Percentiles rank a stretch among this genome's conserved stretches.
phyloP scores from a whole-genome alignment of 1,139 yeast species.

The Yamadazyma blattariae region DNA sequence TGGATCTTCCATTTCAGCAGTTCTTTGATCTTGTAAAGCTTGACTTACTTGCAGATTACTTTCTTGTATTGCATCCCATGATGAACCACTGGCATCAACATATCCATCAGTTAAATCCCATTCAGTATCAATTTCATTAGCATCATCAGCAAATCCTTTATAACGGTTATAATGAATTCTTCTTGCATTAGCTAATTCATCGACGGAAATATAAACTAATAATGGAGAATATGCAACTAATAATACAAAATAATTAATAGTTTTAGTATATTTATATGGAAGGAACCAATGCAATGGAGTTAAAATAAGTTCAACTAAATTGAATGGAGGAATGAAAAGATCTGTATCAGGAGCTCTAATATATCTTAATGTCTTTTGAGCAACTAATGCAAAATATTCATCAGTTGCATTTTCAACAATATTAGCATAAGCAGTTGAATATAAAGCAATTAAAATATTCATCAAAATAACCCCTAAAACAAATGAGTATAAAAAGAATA shows the following conservation, averaged over 20 bases:
- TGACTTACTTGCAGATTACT: slow-evolving; percentile 33
- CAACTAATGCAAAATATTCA: slow-evolving; percentile 81
- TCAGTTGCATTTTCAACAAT: slow-evolving; percentile 79
- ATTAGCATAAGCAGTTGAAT: slow-evolving; percentile 78
- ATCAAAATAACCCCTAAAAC: slow-evolving; percentile 69
- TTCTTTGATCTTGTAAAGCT: slow-evolving; percentile 49
- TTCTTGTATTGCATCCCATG: slow-evolving; percentile 41
- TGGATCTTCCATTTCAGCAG: slow-evolving; percentile 73
- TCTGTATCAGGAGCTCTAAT: slow-evolving; percentile 87
- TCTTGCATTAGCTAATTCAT: slow-evolving; percentile 64
- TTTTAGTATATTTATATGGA: slow-evolving; percentile 24
- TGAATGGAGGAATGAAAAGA: slow-evolving; percentile 84
- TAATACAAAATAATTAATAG: slow-evolving; percentile 55
- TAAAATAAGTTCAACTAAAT: slow-evolving; percentile 61
- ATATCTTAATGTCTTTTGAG: slow-evolving; percentile 79
- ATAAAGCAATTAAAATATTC: slow-evolving; percentile 81
- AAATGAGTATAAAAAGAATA: slow-evolving; percentile 76
- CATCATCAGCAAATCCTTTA: slow-evolving; percentile 70
- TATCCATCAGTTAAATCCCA: slow-evolving; percentile 86
- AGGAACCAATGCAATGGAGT: slow-evolving; percentile 31
- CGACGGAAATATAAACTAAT: slow-evolving; percentile 55
- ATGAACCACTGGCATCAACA: slow-evolving; percentile 33
- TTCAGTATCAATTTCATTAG: slow-evolving; percentile 73
- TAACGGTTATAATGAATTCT: slow-evolving; percentile 71
- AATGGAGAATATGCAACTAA: slow-evolving; percentile 66